Base-by-base conservation (phyloP, 305 asterid genomes). In the Ajuga reptans region DNA sequence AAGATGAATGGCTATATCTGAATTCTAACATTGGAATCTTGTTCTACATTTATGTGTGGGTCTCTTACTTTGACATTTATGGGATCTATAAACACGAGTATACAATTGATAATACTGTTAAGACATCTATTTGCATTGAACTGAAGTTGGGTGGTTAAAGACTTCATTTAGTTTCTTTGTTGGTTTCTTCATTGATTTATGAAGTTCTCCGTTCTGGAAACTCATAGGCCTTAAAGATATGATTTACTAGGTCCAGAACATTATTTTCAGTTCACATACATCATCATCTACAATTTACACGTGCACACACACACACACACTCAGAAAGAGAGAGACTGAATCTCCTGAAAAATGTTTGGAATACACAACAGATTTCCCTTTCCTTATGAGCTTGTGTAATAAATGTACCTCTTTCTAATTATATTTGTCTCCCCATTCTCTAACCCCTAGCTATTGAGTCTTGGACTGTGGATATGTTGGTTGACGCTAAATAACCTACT, bases 121-220 rank as follows among this genome's bases (percentile, higher is more conserved):
- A 59, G 54, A 12, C 36, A 47, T 33, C 16, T 17, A 14, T 42
- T 36, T 37, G 45, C 17, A 37, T 1, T 4, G 16, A 33, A 43
- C 62, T 43, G 34, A 64, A 29, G 59, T 63, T 50, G 52, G 46
- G 11, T 47, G 65, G 68, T 64, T 53, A 10, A 58, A 29, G 55
- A 64, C 59, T 57, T 64, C 14, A 31, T 66, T 70, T 58, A n/a
- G 24, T 17, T 62, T 42, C 34, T 27, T 66, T 51, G 27, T 15
- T 61, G 70, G 64, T 15, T 7, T 51, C 42, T 50, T 21, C 47
- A 15, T 50, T 49, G 37, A 14, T 60, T 21, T n/a, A 51, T 18
- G 27, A 11, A 49, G 45, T 47, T 39, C 42, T 46, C 29, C 31
- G 41, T 24, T n/a, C 36, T 51, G 56, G 37, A 51, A 62, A 29